Conservation (phyloP, 176 grass and related monocot genomes). For the barley (Hordeum vulgare) region DNA sequence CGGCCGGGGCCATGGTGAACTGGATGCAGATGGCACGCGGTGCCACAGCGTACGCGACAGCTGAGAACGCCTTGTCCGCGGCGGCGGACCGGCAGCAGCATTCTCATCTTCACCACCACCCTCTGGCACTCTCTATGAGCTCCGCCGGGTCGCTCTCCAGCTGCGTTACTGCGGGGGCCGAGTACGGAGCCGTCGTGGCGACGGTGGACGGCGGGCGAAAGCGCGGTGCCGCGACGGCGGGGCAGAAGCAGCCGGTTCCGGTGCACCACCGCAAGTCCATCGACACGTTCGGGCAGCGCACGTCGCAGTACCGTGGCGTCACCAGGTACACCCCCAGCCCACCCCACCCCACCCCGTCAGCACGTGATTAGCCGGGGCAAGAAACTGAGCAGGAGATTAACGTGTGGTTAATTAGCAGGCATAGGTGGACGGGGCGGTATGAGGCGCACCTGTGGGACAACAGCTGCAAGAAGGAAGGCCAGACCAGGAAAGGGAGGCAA, state of each 20-base stretch:
- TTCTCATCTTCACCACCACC: slow-evolving; percentile 37
- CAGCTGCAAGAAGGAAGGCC: slow-evolving; percentile 99
- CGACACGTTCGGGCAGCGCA: slow-evolving; percentile 97
- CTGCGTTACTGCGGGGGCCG: slow-evolving; percentile 40
- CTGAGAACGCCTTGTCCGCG: neutral
- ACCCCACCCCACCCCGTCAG: too few species aligned
- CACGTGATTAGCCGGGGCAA: too few species aligned
- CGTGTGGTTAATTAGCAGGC: slow-evolving; percentile 44
- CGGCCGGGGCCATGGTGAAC: slow-evolving; percentile 34
- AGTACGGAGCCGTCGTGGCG: slow-evolving; percentile 10
- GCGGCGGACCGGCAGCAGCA: neutral
- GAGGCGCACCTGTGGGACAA: slow-evolving; percentile 99
- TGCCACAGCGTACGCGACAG: neutral
- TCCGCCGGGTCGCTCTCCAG: slow-evolving; percentile 80
- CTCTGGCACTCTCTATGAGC: slow-evolving; percentile 83
- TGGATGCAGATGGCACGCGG: slow-evolving; percentile 32
- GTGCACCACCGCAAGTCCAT: slow-evolving; percentile 92
- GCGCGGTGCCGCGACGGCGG: slow-evolving; percentile 41
- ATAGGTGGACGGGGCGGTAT: slow-evolving; percentile 99
- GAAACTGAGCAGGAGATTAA: slow-evolving; percentile 9
- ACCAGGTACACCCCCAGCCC: slow-evolving; percentile 55
- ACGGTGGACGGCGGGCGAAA: slow-evolving; percentile 54
- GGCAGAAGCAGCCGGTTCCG: slow-evolving; percentile 60
- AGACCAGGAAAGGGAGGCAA: slow-evolving; percentile 98
- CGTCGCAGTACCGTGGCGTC: slow-evolving; percentile 96